These are phyloP conservation scores for Lachnellula willkommii DNA, from an alignment of 2,329 filamentous ascomycete species.

Conservation along the genomic window DNA sequence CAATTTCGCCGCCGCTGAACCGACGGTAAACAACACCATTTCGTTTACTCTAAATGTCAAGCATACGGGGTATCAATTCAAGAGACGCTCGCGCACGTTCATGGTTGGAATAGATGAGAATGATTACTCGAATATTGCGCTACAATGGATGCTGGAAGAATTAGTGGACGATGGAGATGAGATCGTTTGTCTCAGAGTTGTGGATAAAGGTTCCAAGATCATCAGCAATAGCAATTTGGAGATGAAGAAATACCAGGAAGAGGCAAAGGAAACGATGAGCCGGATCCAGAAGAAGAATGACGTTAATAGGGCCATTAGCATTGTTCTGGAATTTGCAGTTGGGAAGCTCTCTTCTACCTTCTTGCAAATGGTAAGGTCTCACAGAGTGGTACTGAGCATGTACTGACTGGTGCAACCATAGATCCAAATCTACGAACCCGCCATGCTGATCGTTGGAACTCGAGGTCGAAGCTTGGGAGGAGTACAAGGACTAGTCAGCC, in stretches of 20 bases:
- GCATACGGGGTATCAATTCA: slow-evolving; percentile 65
- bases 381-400: not conserved
- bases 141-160: slow-evolving; percentile 71
- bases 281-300: slow-evolving; percentile 64
- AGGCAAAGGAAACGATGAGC: slow-evolving; percentile 60
- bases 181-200: slow-evolving; percentile 65
- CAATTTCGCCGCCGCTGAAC: slow-evolving; percentile 63
- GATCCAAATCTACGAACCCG: slow-evolving; percentile 70
- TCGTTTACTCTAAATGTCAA: slow-evolving; percentile 67
- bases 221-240: slow-evolving; percentile 55
- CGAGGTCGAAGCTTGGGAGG: slow-evolving; percentile 63
- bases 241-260: slow-evolving; percentile 56
- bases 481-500: slow-evolving; percentile 63
- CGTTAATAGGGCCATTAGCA: slow-evolving; percentile 64
- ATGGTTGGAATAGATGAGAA: slow-evolving; percentile 69
- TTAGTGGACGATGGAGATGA: slow-evolving; percentile 73
- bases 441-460: slow-evolving; percentile 67
- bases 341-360: slow-evolving; percentile 69
- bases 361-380: slow-evolving; percentile 61
- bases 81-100: slow-evolving; percentile 63
- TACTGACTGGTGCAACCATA: slow-evolving; percentile 28
- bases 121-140: slow-evolving; percentile 68
- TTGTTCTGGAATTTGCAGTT: slow-evolving; percentile 67
- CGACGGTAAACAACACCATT: slow-evolving; percentile 50
- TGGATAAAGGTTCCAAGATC: slow-evolving; percentile 65